Evolutionary conservation across 139 green algal species (phyloP).

Genomic region (Desmodesmus armatus): DNA sequence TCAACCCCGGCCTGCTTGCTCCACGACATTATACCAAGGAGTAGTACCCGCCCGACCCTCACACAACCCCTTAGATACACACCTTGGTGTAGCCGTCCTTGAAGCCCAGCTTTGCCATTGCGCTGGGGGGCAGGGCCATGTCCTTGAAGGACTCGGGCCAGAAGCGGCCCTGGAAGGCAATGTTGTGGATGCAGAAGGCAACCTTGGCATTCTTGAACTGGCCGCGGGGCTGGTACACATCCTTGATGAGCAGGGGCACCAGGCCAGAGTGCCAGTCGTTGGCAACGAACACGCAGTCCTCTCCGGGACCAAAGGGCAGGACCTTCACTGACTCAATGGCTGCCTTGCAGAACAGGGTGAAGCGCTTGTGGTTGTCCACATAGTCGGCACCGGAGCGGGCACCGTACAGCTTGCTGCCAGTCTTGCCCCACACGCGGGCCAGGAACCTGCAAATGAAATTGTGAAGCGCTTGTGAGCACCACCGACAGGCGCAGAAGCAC

Average conservation of each 20-base stretch:
- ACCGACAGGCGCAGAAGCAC: no score
- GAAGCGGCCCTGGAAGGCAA: slow-evolving; percentile 93
- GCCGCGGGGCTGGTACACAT: not conserved
- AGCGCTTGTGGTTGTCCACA: slow-evolving; percentile 96
- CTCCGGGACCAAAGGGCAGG: slow-evolving; percentile 91
- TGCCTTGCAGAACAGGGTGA: slow-evolving; percentile 95
- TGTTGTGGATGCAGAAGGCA: slow-evolving; percentile 97
- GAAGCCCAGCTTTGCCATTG: slow-evolving; percentile 82
- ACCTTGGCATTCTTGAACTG: slow-evolving; percentile 72
- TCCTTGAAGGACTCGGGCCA: slow-evolving; percentile 81
- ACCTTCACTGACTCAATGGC: slow-evolving; percentile 77
- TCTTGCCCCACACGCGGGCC: slow-evolving; percentile 97
- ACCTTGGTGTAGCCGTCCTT: slow-evolving; percentile 89
- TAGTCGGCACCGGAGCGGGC: slow-evolving; percentile 91
- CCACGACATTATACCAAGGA: no score
- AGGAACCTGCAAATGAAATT: slow-evolving; percentile 81
- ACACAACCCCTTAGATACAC: no score
- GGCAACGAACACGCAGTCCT: slow-evolving; percentile 93
- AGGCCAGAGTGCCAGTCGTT: slow-evolving; percentile 95
- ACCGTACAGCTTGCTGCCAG: slow-evolving; percentile 97
- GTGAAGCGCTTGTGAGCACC: no score
- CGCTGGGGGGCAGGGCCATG: slow-evolving; percentile 78
- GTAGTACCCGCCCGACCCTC: no score
- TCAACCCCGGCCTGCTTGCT: no score
- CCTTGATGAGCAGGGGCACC: slow-evolving; percentile 94